Evolutionary conservation across 192 early-diverging fungal species (phyloP).

Genomic region (Chytriomyces hyalinus): DNA sequence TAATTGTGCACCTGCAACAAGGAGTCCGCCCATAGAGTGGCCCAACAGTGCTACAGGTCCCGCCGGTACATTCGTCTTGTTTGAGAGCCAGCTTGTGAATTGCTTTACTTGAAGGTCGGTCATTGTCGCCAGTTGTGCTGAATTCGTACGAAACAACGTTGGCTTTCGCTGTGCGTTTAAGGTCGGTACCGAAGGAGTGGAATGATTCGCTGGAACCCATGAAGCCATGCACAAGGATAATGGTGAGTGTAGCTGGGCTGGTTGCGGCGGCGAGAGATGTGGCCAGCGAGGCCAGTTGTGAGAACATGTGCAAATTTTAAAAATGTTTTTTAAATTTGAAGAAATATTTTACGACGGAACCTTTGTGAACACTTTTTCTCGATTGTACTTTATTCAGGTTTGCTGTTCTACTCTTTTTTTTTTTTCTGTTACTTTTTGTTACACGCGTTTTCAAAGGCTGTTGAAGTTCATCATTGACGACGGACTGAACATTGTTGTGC

Average conservation of each 20-base stretch:
- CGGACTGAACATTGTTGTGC: not conserved
- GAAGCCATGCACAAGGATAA: conserved; percentile 61
- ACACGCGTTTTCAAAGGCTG: not conserved
- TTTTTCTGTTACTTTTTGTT: no score
- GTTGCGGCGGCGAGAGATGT: not conserved
- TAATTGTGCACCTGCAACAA: conserved; percentile 51
- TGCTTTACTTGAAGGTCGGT: conserved; percentile 26
- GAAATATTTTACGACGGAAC: no score
- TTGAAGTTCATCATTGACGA: not conserved
- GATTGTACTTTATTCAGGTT: no score
- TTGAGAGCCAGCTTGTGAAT: conserved; percentile 39
- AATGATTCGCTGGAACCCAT: conserved; percentile 53
- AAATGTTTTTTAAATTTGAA: no score
- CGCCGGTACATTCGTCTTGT: conserved; percentile 40
- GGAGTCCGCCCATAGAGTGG: conserved; percentile 58
- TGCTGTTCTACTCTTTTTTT: no score
- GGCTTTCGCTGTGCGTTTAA: conserved; percentile 32
- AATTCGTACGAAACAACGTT: conserved; percentile 42
- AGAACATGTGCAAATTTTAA: no score
- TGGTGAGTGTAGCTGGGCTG: conserved; percentile 19
- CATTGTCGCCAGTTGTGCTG: conserved; percentile 50
- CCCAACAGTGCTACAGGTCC: conserved; percentile 49
- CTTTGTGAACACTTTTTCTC: no score
- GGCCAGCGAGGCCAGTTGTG: no score
- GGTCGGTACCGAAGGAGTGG: conserved; percentile 44